Conservation (phyloP, 2,329 filamentous ascomycete species). For the Periconia sp. region DNA sequence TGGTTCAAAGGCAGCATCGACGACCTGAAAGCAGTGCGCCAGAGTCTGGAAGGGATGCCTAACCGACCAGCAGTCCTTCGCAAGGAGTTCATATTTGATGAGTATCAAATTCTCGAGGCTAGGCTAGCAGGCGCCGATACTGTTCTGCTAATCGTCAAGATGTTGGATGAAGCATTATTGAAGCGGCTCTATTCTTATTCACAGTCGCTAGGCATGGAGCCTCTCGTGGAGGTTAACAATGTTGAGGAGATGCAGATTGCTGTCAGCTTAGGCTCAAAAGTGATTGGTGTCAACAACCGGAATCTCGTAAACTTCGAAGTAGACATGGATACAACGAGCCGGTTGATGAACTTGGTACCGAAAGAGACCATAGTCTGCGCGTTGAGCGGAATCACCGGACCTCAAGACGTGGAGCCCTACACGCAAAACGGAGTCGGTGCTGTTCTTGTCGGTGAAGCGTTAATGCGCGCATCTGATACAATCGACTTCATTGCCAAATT, state of each 20-base stretch:
- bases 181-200: constrained; percentile 86
- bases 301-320: constrained; percentile 97
- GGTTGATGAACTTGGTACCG: constrained; percentile 83
- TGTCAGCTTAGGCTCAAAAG: constrained; percentile 81
- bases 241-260: constrained; percentile 89
- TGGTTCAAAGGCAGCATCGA: constrained; percentile 99
- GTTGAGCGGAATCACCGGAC: constrained; percentile 87
- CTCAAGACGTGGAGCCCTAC: constrained; percentile 86
- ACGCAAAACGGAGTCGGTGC: constrained; percentile 88
- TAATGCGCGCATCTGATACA: constrained; percentile 89
- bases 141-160: constrained; percentile 94
- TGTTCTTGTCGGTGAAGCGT: constrained; percentile 89
- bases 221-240: constrained; percentile 94
- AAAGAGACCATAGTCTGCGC: constrained; percentile 87
- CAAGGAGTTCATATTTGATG: constrained; percentile 97
- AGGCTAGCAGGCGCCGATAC: constrained; percentile 92
- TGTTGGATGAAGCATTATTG: constrained; percentile 78
- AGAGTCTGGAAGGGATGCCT: constrained; percentile 86
- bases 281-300: constrained; percentile 96
- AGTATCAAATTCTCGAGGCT: constrained; percentile 96
- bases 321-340: constrained; percentile 87
- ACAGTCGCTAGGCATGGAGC: constrained; percentile 90
- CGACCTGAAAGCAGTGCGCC: constrained; percentile 82
- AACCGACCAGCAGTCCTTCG: constrained; percentile 89
- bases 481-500: constrained; percentile 81